Evolutionary conservation across 192 early-diverging fungal species (phyloP).

Genomic region (Rhizophagus sp.): DNA sequence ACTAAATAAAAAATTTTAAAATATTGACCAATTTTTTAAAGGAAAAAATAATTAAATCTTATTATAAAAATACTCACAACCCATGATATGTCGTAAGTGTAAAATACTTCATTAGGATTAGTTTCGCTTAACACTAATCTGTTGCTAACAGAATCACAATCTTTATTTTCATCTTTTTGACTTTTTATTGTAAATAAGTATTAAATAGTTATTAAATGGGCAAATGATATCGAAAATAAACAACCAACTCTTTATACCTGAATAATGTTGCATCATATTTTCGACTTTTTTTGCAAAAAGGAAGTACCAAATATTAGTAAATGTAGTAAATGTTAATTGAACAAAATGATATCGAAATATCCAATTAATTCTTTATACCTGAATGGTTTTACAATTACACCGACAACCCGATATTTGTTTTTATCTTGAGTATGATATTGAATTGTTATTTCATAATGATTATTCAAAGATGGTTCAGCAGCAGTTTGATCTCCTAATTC

Average conservation of each 20-base stretch:
- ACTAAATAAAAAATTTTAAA: conserved; percentile 30
- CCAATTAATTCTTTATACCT: conserved; percentile 42
- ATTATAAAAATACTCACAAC: conserved; percentile 35
- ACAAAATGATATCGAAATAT: background rate
- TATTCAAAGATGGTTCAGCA: conserved; percentile 60
- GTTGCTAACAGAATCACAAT: background rate
- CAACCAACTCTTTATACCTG: no score
- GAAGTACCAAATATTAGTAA: no score
- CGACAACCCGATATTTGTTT: conserved; percentile 79
- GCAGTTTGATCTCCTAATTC: conserved; percentile 58
- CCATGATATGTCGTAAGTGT: conserved; percentile 71
- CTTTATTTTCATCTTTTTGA: conserved; percentile 39
- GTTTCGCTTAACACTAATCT: conserved; percentile 50
- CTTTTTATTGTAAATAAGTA: background rate
- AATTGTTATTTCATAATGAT: conserved; percentile 87
- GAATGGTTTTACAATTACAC: conserved; percentile 74
- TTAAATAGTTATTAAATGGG: background rate
- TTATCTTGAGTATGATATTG: conserved; percentile 74
- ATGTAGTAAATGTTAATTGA: background rate
- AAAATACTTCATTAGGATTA: conserved; percentile 50
- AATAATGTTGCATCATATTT: no score
- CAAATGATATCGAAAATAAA: no score
- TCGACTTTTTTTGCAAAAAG: no score
- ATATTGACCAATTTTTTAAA: background rate
- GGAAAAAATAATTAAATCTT: background rate